These are phyloP conservation scores for Trichosporon sp. DNA, from an alignment of 1,284 basidiomycete species.

Conservation along the genomic window DNA sequence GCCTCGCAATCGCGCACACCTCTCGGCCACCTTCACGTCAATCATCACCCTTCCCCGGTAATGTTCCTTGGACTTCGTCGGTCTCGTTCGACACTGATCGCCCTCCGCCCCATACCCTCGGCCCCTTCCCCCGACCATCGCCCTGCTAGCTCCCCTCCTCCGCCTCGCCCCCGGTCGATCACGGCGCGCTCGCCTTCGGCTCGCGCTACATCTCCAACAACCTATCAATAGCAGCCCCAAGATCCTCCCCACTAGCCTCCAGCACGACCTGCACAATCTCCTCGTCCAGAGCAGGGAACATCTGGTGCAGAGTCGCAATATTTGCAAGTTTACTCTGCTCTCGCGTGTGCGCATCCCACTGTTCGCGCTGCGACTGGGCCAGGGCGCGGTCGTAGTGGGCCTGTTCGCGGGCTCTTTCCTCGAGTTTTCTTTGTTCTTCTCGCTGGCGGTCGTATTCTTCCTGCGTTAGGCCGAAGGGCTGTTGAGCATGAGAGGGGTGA, in stretches of 20 bases:
- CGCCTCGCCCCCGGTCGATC: background rate
- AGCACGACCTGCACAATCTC: constrained; percentile 82
- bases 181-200: background rate
- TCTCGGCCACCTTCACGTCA: too few relatives aligned
- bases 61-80: too few relatives aligned
- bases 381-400: background rate
- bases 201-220: constrained; percentile 19
- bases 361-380: background rate
- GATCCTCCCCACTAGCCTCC: constrained; percentile 77
- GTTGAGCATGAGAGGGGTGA: too few relatives aligned
- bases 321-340: constrained; percentile 33
- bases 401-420: background rate
- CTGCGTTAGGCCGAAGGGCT: too few relatives aligned
- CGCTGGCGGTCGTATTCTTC: background rate
- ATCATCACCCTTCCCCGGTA: too few relatives aligned
- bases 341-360: constrained; percentile 22
- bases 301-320: constrained; percentile 68
- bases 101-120: too few relatives aligned
- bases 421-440: too few relatives aligned
- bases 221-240: constrained; percentile 77
- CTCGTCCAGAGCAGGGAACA: constrained; percentile 72
- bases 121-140: too few relatives aligned
- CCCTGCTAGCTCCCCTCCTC: background rate
- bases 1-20: too few relatives aligned
- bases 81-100: too few relatives aligned